Evolutionary conservation across 2,329 filamentous ascomycete genomes (phyloP).

Genomic region (Botrytis pseudocinerea): DNA sequence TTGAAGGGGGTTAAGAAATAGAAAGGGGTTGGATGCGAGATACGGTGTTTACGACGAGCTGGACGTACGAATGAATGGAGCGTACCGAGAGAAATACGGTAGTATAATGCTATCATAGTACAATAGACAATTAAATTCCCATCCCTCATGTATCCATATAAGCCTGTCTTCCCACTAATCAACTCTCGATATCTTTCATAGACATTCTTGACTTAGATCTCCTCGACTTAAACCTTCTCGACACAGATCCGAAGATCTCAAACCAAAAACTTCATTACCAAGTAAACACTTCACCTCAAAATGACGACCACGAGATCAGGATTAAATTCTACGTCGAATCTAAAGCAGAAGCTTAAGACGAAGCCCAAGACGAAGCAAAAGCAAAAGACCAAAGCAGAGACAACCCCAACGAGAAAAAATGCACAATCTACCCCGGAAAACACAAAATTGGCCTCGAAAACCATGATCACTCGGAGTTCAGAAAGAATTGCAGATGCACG

Average conservation of each 20-base stretch:
- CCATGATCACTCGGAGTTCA: no score
- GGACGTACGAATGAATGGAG: background rate
- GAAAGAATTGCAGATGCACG: no score
- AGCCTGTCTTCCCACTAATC: no score
- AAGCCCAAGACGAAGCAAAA: background rate
- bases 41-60: background rate
- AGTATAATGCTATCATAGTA: background rate
- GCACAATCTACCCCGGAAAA: no score
- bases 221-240: no score
- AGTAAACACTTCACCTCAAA: background rate
- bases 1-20: background rate
- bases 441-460: no score
- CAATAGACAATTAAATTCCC: accelerated
- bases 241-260: background rate
- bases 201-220: no score
- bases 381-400: background rate
- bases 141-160: background rate
- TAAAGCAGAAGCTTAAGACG: background rate
- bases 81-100: background rate
- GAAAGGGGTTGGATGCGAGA: background rate
- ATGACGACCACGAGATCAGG: background rate
- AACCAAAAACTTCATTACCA: background rate
- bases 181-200: no score
- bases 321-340: background rate
- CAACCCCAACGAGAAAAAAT: no score